Evolutionary conservation across 2,329 filamentous ascomycete species (phyloP), one percentile per base, ranked within the genome.

Genomic region (Phyllosticta citrichinensis): DNA sequence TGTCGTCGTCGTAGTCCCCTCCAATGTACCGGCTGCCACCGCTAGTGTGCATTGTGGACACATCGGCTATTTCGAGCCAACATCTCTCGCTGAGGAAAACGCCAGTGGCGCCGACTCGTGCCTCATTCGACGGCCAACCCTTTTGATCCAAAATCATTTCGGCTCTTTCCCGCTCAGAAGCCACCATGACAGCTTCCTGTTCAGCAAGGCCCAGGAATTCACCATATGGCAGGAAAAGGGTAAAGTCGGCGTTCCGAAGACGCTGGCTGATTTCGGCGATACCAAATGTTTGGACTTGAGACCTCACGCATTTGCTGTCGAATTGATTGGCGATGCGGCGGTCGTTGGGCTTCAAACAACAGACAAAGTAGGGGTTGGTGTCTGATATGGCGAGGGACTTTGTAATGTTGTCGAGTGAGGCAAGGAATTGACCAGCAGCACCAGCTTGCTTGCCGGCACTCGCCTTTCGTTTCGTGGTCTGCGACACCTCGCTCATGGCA

Each of bases 321-420:
- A 97, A 99, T 70, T 99, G 94, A 67, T 99, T 99, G 64, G 94
- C 93, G 66, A 99, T 99, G 56, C 94, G 86, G 58, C 94, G 84
- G 72, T 99, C 94, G 67, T 99, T 99, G 22, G 94, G 93, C 76
- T 99, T 99, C 65, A 99, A 77, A 70, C 94, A 99, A 75, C 99
- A 97, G 53, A 99, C 84, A 68, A 97, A 97, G 75, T 99, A 99
- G 0, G 88, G 84, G 69, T 99, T 99, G 11, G 91, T 89, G 69
- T 91, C 89, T 3, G 87, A 83, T 2, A 89, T 85, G 2, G 85
- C 88, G 53, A 99, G 79, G 2, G 91, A 92, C 68, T 93, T 92
- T 62, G 87, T 95, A 62, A 99, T 89, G 63, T 94, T 95, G 65
- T 96, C 90, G 25, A 99, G 79, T 0, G 92, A 89, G 0, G 89